phyloP scores from a whole-genome alignment of 169 alveolate species.

The Cryptosporidium felis region DNA sequence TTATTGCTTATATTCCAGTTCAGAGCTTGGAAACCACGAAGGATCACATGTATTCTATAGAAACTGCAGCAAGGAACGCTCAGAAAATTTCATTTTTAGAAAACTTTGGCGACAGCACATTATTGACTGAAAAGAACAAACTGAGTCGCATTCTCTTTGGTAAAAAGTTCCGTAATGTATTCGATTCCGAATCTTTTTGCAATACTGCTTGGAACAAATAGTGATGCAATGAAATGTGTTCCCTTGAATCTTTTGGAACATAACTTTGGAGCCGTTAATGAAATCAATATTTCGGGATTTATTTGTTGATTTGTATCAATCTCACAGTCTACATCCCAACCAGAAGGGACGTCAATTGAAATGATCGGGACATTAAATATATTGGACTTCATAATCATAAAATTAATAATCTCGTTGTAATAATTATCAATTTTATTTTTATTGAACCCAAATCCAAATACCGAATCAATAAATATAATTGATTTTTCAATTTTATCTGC shows the following conservation, averaged over 20 bases:
- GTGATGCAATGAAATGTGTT: conserved; percentile 83
- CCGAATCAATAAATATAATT: conserved; percentile 79
- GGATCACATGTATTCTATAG: conserved; percentile 1
- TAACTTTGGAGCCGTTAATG: conserved; percentile 84
- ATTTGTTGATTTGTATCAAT: conserved; percentile 75
- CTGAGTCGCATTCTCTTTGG: conserved; percentile 2
- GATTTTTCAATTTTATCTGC: conserved; percentile 21
- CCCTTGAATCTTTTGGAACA: conserved; percentile 80
- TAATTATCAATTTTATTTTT: conserved; percentile 69
- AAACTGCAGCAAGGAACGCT: neutral
- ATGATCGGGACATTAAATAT: conserved; percentile 77
- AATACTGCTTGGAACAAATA: conserved; percentile 80
- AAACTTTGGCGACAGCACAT: conserved; percentile 28
- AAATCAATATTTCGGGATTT: conserved; percentile 78
- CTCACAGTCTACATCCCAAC: conserved; percentile 87
- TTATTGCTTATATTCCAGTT: conserved; percentile 25
- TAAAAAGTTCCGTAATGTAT: neutral
- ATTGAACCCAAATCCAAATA: conserved; percentile 89
- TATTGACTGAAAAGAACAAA: neutral
- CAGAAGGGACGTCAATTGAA: conserved; percentile 90
- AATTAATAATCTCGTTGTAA: neutral
- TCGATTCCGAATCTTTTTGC: conserved; percentile 71
- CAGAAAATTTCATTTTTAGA: neutral
- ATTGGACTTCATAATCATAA: conserved; percentile 76
- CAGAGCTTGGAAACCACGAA: neutral